Evolutionary conservation across 2,329 filamentous ascomycete species (phyloP), one percentile per base, ranked within the genome.

Genomic region (Geosmithia putterillii): DNA sequence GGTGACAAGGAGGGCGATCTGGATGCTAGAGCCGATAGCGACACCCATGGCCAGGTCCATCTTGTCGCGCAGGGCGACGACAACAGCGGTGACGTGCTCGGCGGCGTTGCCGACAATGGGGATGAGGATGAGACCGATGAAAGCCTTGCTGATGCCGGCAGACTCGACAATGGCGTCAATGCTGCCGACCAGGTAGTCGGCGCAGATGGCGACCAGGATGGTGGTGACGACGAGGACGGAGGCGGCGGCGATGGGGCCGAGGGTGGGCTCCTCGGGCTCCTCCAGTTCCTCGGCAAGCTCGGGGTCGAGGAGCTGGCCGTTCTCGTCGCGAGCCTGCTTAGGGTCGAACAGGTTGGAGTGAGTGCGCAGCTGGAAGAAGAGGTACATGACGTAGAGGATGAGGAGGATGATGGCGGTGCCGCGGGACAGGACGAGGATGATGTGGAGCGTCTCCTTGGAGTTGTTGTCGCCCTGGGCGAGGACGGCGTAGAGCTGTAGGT

Each of bases 51-150:
- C 58, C 42, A 81, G 63, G 53, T 81, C 76, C 78, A 83, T 83
- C 67, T 83, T 89, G 63, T 89, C 76, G 60, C 86, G 83, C 49
- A 80, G 69, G 0, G 85, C 83, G 21, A 89, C 84, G 23, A 88
- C 81, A 17, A 87, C 81, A 17, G 85, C 85, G 1, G 85, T 89
- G 35, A 88, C 84, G 54, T 89, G 84, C 59, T 89, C 83, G 3
- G 83, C 83, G 2, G 83, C 83, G 53, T 88, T 88, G 38, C 83
- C 83, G 25, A 88, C 83, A 50, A 88, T 87, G 3, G 83, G 83
- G 41, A 88, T 82, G 18, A 88, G 65, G 41, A 88, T 85, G 41
- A 88, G 66, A 67, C 84, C 84, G 52, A 89, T 86, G 52, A 89
- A 89, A 1, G 80, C 86, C 62, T 84, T 84, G 66, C 80, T 86